Percentiles rank a stretch among this genome's conserved stretches.
These are phyloP conservation scores for Nicotiana benthamiana DNA, from an alignment of 257 asterid species.

Conservation along the genomic window DNA sequence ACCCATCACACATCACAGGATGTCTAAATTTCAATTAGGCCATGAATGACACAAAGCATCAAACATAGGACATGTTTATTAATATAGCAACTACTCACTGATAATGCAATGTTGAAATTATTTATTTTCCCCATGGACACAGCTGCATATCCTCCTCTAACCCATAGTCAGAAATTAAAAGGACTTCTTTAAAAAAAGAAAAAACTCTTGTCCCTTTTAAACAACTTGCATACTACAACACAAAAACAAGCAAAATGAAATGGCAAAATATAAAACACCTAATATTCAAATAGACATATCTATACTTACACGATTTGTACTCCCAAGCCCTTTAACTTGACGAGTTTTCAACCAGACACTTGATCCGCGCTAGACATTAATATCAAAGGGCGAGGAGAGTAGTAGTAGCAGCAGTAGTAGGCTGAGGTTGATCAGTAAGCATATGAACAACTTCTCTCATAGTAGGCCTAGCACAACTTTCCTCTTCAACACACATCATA, in stretches of 20 bases:
- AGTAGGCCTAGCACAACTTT: conserved; percentile 57
- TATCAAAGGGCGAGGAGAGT: conserved; percentile 25
- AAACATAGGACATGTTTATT: neutral
- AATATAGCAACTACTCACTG: neutral
- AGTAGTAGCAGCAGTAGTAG: conserved; percentile 25
- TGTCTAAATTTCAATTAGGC: too few species aligned
- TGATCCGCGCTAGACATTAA: neutral
- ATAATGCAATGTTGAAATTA: neutral
- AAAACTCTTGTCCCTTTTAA: neutral
- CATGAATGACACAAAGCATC: too few species aligned
- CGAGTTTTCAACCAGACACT: neutral
- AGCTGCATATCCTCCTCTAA: neutral
- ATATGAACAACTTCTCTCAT: conserved; percentile 82
- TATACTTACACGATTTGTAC: neutral
- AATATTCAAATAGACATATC: neutral
- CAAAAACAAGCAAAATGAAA: neutral
- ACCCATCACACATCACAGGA: too few species aligned
- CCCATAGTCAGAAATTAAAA: neutral
- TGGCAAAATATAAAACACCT: too few species aligned
- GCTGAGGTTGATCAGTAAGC: conserved; percentile 55
- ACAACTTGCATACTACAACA: neutral
- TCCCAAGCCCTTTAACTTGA: neutral
- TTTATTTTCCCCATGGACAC: neutral
- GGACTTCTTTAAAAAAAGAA: neutral
- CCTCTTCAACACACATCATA: conserved; percentile 87